Conservation (phyloP, 2,329 filamentous ascomycete genomes). For the Paraconiothyrium sp. region DNA sequence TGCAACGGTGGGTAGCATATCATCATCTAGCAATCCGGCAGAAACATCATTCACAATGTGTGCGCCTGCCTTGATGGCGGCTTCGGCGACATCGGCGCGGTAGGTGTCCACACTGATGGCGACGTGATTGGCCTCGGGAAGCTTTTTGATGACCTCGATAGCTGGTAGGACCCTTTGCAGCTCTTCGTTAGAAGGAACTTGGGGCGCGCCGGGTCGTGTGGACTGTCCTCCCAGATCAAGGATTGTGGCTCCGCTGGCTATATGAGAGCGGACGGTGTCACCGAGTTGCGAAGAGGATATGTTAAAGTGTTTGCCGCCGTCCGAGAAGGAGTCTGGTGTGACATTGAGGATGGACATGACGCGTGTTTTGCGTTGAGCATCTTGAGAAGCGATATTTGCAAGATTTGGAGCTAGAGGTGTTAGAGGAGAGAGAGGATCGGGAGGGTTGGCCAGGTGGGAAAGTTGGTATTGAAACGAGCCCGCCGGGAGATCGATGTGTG, state of each 20-base stretch:
- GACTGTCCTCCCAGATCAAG: conserved; percentile 95
- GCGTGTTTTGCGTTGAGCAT: conserved; percentile 63
- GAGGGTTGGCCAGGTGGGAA: conserved; percentile 45
- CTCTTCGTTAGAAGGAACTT: conserved; percentile 78
- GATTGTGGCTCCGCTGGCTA: conserved; percentile 78
- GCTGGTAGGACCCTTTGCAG: conserved; percentile 79
- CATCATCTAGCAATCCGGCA: conserved; percentile 77
- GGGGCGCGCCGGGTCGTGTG: conserved; percentile 77
- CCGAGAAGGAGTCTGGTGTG: conserved; percentile 96
- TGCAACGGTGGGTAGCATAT: conserved; percentile 85
- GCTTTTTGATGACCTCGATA: conserved; percentile 75
- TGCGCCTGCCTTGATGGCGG: conserved; percentile 79
- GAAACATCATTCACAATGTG: conserved; percentile 97
- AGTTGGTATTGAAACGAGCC: conserved; percentile 46
- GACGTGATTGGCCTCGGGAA: conserved; percentile 70
- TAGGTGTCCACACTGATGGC: conserved; percentile 93
- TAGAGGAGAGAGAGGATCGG: conserved; percentile 50
- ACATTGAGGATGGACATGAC: conserved; percentile 96
- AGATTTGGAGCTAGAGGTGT: conserved; percentile 49
- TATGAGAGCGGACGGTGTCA: conserved; percentile 68
- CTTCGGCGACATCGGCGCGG: conserved; percentile 81
- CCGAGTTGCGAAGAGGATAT: conserved; percentile 61
- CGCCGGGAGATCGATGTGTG: conserved; percentile 59
- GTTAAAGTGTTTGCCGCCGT: conserved; percentile 71
- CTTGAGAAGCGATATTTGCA: conserved; percentile 38